phyloP scores from a whole-genome alignment of 2,329 filamentous ascomycete species.

The Ploettnerulaceae sp. region DNA sequence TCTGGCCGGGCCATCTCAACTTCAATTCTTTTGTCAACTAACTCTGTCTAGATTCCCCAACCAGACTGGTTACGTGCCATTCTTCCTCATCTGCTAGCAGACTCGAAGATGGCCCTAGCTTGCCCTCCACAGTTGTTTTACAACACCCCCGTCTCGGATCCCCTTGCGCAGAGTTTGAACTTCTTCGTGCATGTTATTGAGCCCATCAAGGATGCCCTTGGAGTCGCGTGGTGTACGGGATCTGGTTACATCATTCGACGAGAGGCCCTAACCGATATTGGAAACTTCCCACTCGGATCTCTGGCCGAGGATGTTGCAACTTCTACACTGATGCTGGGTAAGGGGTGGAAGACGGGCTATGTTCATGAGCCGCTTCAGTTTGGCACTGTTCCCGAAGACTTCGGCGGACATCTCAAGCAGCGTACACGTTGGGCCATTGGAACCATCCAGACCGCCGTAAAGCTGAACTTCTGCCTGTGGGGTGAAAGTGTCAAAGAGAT shows the following conservation, averaged over 20 bases:
- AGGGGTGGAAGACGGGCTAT: slow-evolving; percentile 58
- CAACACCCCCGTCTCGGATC: slow-evolving; percentile 54
- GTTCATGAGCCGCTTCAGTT: slow-evolving; percentile 56
- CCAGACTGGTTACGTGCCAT: slow-evolving; percentile 54
- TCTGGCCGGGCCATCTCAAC: background rate
- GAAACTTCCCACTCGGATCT: slow-evolving; percentile 55
- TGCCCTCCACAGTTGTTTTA: slow-evolving; percentile 60
- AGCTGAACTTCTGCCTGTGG: slow-evolving; percentile 55
- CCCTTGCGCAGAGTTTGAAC: slow-evolving; percentile 50
- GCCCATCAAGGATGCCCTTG: slow-evolving; percentile 41
- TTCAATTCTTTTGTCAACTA: background rate
- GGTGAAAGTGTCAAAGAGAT: slow-evolving; percentile 49
- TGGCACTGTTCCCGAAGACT: slow-evolving; percentile 55
- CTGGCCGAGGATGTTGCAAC: slow-evolving; percentile 57
- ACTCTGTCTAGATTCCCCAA: slow-evolving; percentile 45
- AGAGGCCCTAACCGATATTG: slow-evolving; percentile 55
- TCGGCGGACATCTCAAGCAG: slow-evolving; percentile 51
- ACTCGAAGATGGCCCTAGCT: slow-evolving; percentile 53
- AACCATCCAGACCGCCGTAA: slow-evolving; percentile 54
- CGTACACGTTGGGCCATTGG: slow-evolving; percentile 52
- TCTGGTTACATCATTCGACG: slow-evolving; percentile 57
- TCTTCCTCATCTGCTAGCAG: slow-evolving; percentile 52
- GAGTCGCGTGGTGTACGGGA: slow-evolving; percentile 60
- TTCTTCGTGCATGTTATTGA: slow-evolving; percentile 53
- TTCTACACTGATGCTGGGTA: slow-evolving; percentile 53